phyloP scores from a whole-genome alignment of 495 filamentous ascomycete species.

The Xylaria palmicola region DNA sequence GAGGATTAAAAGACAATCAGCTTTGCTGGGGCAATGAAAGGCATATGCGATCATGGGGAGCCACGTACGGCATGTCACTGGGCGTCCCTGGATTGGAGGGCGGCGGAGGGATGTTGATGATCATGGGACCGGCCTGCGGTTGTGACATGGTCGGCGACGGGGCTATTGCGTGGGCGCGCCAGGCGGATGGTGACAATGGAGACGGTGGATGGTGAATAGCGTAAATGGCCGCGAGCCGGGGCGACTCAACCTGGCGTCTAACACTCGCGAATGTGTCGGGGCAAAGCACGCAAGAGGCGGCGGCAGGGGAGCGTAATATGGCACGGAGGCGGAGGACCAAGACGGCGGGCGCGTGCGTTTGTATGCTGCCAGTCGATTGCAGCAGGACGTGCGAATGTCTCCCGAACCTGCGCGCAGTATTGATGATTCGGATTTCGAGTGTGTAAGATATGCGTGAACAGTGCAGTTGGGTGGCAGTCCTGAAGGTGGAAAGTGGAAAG shows the following conservation, averaged over 20 bases:
- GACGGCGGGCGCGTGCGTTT: too few relatives aligned
- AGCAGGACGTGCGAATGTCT: too few relatives aligned
- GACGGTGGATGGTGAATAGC: constrained; percentile 2
- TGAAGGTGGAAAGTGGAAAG: neutral
- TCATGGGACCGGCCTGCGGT: constrained; percentile 52
- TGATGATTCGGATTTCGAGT: neutral
- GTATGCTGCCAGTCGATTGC: too few relatives aligned
- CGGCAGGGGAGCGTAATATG: neutral
- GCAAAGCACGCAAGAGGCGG: neutral
- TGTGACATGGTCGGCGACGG: constrained; percentile 37
- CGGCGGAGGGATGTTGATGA: constrained; percentile 84
- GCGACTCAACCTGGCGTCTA: neutral
- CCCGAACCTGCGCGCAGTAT: too few relatives aligned
- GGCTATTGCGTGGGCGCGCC: neutral
- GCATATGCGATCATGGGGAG: constrained; percentile 4
- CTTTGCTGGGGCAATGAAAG: neutral
- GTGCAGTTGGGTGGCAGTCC: neutral
- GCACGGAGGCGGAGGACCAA: constrained; percentile 1
- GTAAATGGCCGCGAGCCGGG: neutral
- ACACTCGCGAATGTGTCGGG: neutral
- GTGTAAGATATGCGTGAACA: too few relatives aligned
- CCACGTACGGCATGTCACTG: constrained; percentile 81
- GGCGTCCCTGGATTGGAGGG: constrained; percentile 85
- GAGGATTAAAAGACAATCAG: neutral
- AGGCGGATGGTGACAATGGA: too few relatives aligned